Base-by-base conservation (phyloP, 2,329 filamentous ascomycete species). In the Neospermospora avenae region DNA sequence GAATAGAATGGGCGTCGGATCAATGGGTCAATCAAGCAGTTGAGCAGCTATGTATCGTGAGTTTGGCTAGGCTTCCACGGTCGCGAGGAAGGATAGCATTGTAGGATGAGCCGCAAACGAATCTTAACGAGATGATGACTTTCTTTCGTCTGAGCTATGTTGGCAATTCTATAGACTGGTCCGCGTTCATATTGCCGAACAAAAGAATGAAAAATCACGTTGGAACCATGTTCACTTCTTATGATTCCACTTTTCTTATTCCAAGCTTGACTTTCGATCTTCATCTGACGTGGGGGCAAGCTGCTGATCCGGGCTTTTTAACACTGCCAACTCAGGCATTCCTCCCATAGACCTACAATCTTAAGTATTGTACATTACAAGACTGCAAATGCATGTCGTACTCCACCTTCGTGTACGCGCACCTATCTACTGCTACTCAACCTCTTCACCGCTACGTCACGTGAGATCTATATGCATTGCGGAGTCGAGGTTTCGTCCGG, bases 71-170 rank as follows among this genome's bases (percentile, higher is more conserved):
- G 11, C 46, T 51, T 42, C 18, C 18, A 35, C 20, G 51, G 13
- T 28, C 18, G 10, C 20, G 28, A 28, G 46, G 20, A 42, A 22
- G 48, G 14, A 18, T 18, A 20, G 48, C 48, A 18, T 51, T 35
- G n/a, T n/a, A 11, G 16, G 28, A 18, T 51, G 28, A 51, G 18
- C 28, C 16, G 34, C 51, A 41, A 14, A 54, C 35, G 44, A 25
- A 14, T 54, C 39, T 42, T 42, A 54, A 54, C 41, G 51, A 54
- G n/a, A 28, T 54, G 24, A 54, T 42, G 51, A 54, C 34, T 28
- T 42, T 54, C 13, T 54, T 42, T 35, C 25, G 35, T 14, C 22
- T 18, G 35, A 42, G 39, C n/a, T 6, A 41, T 41, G 35, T 8
- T 39, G 35, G 35, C 4, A 52, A 14, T 6, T 22, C 2, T 39